These are phyloP conservation scores for Dioscorea zingiberensis DNA, from an alignment of 106 monocot genomes.

Conservation along the genomic window DNA sequence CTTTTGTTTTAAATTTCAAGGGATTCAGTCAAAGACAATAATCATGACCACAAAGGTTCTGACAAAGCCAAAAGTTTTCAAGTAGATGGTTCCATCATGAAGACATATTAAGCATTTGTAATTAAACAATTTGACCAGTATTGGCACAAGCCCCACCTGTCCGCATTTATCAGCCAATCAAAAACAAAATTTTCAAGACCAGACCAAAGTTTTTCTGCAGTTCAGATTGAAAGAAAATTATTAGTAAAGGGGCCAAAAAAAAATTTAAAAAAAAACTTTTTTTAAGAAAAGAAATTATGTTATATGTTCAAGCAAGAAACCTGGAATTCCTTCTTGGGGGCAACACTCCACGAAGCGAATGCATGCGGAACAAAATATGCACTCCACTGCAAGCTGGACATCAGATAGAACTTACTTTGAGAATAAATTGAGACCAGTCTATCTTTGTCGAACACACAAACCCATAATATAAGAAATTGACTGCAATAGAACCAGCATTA, in stretches of 20 bases:
- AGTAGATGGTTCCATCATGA: too few relatives aligned
- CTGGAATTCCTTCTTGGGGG: slow-evolving; percentile 95
- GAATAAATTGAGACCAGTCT: neutral
- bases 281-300: too few relatives aligned
- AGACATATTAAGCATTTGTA: too few relatives aligned
- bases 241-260: slow-evolving; percentile 9
- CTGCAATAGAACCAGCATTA: too few relatives aligned
- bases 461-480: neutral
- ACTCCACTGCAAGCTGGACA: slow-evolving; percentile 95
- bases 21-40: too few relatives aligned
- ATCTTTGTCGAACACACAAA: neutral
- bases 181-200: slow-evolving; percentile 97
- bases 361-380: slow-evolving; percentile 98
- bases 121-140: too few relatives aligned
- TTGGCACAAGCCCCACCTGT: slow-evolving; percentile 52
- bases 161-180: slow-evolving; percentile 99
- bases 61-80: too few relatives aligned
- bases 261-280: neutral
- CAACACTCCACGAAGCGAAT: slow-evolving; percentile 96
- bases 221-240: slow-evolving; percentile 10
- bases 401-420: neutral
- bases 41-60: too few relatives aligned
- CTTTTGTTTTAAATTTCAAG: too few relatives aligned
- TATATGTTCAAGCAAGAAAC: slow-evolving; percentile 24
- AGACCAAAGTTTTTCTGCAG: slow-evolving; percentile 93